phyloP scores from a whole-genome alignment of 495 filamentous ascomycete genomes.

The Ascobolus immersus region DNA sequence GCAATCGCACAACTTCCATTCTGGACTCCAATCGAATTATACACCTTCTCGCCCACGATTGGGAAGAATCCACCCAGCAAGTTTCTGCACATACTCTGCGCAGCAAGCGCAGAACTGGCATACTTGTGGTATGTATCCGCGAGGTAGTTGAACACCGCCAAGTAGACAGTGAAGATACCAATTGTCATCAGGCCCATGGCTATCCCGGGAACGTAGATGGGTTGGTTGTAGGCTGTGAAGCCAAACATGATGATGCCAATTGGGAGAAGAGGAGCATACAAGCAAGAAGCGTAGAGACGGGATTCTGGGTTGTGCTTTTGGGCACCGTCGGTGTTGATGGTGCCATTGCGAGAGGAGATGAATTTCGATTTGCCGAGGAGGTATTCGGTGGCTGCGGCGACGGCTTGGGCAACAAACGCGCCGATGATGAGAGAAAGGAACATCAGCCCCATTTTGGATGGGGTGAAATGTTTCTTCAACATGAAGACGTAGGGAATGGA shows the following conservation, averaged over 20 bases:
- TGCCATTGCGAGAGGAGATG: too few relatives aligned
- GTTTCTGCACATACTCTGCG: slow-evolving; percentile 66
- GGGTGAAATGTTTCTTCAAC: slow-evolving; percentile 40
- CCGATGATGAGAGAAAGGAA: slow-evolving; percentile 58
- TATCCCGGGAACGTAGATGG: slow-evolving; percentile 59
- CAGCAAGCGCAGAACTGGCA: slow-evolving; percentile 65
- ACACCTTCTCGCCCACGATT: slow-evolving; percentile 48
- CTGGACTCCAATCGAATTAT: slow-evolving; percentile 40
- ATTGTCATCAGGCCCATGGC: slow-evolving; percentile 51
- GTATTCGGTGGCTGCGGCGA: slow-evolving; percentile 29
- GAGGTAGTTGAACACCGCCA: slow-evolving; percentile 82
- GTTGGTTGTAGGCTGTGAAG: slow-evolving; percentile 38
- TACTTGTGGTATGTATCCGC: slow-evolving; percentile 76
- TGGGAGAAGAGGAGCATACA: slow-evolving; percentile 31
- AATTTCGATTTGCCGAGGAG: too few relatives aligned
- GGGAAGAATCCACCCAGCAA: slow-evolving; percentile 65
- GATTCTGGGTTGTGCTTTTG: slow-evolving; percentile 37
- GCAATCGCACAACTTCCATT: slow-evolving; percentile 53
- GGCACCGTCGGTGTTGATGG: slow-evolving; percentile 22
- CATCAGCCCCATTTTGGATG: slow-evolving; percentile 40
- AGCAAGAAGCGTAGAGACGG: slow-evolving; percentile 60
- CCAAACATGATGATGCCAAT: slow-evolving; percentile 60
- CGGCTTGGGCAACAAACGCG: slow-evolving; percentile 37
- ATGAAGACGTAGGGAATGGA: slow-evolving; percentile 54
- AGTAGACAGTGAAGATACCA: slow-evolving; percentile 71